These are phyloP conservation scores for Auriscalpium microsporum DNA, from an alignment of 768 basidiomycete species.

Conservation along the genomic window DNA sequence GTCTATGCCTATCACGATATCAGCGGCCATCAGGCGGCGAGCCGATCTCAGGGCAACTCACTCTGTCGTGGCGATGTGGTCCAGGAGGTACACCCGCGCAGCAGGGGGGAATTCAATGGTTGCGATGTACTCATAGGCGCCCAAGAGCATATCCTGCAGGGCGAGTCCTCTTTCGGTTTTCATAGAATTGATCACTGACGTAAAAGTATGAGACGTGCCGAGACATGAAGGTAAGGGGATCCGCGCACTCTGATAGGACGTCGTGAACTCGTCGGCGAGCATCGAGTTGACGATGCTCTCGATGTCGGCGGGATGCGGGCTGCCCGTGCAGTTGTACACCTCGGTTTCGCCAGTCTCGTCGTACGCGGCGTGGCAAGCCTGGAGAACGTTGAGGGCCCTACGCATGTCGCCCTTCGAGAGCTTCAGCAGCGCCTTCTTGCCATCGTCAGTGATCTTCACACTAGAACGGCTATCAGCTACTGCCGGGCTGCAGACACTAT, in stretches of 20 bases:
- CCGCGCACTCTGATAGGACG: constrained; percentile 66
- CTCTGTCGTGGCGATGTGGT: constrained; percentile 94
- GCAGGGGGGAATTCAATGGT: constrained; percentile 79
- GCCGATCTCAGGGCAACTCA: constrained; percentile 32
- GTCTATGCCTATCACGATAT: constrained; percentile 54
- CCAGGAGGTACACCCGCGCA: constrained; percentile 85
- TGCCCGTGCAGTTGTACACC: constrained; percentile 95
- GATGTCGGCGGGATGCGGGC: constrained; percentile 91
- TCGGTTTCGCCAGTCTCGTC: constrained; percentile 81
- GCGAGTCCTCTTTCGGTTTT: constrained; percentile 93
- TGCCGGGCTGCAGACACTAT: neutral
- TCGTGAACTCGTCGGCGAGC: constrained; percentile 94
- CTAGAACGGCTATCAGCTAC: constrained; percentile 31
- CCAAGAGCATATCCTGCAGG: constrained; percentile 86
- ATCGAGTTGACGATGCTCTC: constrained; percentile 90
- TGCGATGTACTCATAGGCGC: constrained; percentile 85
- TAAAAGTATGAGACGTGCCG: neutral
- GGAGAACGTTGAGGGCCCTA: constrained; percentile 88
- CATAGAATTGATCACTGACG: constrained; percentile 71
- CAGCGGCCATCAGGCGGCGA: neutral
- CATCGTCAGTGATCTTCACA: constrained; percentile 79
- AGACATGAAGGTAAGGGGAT: neutral
- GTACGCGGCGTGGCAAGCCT: constrained; percentile 98
- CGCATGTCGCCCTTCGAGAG: constrained; percentile 98
- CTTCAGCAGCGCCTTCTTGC: constrained; percentile 82